Evolutionary conservation across 495 filamentous ascomycete species (phyloP).

Genomic region (Tetracladium setigerum): DNA sequence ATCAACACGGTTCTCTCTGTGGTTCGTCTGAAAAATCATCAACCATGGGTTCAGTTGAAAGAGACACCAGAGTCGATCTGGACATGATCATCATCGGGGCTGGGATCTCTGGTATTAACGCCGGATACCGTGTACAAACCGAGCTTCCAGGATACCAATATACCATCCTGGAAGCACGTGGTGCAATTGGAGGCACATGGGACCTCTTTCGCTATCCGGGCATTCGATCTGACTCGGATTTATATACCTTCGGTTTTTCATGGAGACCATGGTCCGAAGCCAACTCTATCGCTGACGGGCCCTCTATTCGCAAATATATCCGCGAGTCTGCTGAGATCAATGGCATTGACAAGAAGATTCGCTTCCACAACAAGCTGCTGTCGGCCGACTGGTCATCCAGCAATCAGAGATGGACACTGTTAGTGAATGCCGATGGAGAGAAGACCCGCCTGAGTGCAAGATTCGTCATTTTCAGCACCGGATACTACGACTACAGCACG

Average conservation of each 20-base stretch:
- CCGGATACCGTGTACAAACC: conserved; percentile 59
- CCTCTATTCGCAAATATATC: conserved; percentile 54
- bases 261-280: conserved; percentile 59
- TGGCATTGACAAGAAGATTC: conserved; percentile 57
- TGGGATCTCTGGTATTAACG: conserved; percentile 71
- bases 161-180: conserved; percentile 55
- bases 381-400: conserved; percentile 52
- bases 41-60: not conserved
- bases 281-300: conserved; percentile 53
- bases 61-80: conserved; percentile 26
- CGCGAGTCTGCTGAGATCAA: conserved; percentile 46
- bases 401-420: conserved; percentile 53
- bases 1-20: too few species aligned
- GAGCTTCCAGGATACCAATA: conserved; percentile 47
- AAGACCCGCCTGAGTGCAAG: conserved; percentile 39
- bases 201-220: conserved; percentile 67
- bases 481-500: conserved; percentile 61
- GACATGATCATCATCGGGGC: conserved; percentile 68
- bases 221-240: conserved; percentile 58
- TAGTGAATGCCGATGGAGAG: conserved; percentile 40
- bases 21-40: too few species aligned
- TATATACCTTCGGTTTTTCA: conserved; percentile 59
- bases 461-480: conserved; percentile 55
- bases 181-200: conserved; percentile 62
- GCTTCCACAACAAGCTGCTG: conserved; percentile 48